These are phyloP conservation scores for Dryas octopetala DNA, from an alignment of 306 rosid genomes.

Conservation along the genomic window DNA sequence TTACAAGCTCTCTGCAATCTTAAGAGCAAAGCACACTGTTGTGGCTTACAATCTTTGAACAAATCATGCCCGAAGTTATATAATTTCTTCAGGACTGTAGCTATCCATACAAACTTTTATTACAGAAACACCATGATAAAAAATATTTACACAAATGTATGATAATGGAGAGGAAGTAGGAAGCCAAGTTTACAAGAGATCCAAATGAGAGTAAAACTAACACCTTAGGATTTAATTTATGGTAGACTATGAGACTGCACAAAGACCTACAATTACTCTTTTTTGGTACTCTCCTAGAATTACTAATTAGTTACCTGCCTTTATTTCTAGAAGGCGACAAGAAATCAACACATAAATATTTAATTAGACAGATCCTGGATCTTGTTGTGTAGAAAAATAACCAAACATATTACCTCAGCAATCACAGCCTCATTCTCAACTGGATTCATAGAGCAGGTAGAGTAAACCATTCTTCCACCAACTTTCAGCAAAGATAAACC, in stretches of 20 bases:
- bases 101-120: neutral
- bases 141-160: neutral
- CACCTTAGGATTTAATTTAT: neutral
- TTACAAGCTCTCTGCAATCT: neutral
- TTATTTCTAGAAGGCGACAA: neutral
- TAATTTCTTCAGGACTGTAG: neutral
- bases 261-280: neutral
- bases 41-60: neutral
- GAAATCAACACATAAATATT: conserved; percentile 1
- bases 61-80: neutral
- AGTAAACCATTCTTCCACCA: conserved; percentile 97
- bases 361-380: neutral
- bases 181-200: neutral
- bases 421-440: conserved; percentile 97
- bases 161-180: neutral
- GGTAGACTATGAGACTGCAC: neutral
- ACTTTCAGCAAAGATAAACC: conserved; percentile 85
- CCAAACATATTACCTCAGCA: conserved; percentile 65
- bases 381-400: neutral
- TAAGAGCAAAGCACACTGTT: neutral
- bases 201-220: neutral
- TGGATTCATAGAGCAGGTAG: conserved; percentile 98
- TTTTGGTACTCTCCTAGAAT: neutral
- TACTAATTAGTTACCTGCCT: neutral
- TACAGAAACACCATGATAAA: neutral